Percentiles rank a stretch among this genome's conserved stretches.
Evolutionary conservation across 23 red algal species (phyloP).

Genomic region (Pyropia haitanensis): DNA sequence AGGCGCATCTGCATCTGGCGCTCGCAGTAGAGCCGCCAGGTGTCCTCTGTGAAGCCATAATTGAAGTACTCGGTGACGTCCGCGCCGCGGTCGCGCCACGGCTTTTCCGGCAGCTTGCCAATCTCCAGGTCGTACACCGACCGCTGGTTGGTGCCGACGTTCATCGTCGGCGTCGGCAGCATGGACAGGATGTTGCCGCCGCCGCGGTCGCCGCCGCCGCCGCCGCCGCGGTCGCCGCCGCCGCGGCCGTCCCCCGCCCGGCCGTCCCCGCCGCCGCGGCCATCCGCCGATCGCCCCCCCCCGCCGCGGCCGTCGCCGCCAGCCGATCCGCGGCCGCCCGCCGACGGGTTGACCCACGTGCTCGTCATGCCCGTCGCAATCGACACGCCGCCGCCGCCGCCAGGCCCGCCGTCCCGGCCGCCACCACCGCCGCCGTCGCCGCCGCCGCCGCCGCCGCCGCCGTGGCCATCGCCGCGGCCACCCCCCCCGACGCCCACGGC

Average conservation of each 20-base stretch:
- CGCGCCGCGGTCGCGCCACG: slow-evolving; percentile 85
- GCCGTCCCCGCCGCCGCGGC: too few relatives aligned
- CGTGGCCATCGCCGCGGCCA: too few relatives aligned
- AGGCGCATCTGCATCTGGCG: slow-evolving; percentile 93
- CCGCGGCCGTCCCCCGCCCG: too few relatives aligned
- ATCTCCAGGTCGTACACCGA: slow-evolving; percentile 94
- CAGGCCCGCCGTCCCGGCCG: too few relatives aligned
- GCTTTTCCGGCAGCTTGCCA: slow-evolving; percentile 88
- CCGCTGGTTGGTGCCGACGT: slow-evolving; percentile 42
- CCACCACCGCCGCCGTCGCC: too few relatives aligned
- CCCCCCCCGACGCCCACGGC: too few relatives aligned
- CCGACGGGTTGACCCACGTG: too few relatives aligned
- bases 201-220: not conserved
- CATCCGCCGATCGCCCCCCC: too few relatives aligned
- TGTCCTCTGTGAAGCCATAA: slow-evolving; percentile 98
- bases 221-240: not conserved
- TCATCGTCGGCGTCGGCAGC: slow-evolving; percentile 74
- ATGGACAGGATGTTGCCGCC: slow-evolving; percentile 28
- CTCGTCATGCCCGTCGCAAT: too few relatives aligned
- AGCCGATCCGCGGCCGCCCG: not conserved
- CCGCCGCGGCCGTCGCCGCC: too few relatives aligned
- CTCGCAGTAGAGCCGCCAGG: slow-evolving; percentile 97
- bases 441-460: too few relatives aligned
- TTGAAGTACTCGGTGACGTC: slow-evolving; percentile 97
- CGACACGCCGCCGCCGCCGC: too few relatives aligned